phyloP scores from a whole-genome alignment of 1,284 basidiomycete genomes.

The Leccinum solheimii region DNA sequence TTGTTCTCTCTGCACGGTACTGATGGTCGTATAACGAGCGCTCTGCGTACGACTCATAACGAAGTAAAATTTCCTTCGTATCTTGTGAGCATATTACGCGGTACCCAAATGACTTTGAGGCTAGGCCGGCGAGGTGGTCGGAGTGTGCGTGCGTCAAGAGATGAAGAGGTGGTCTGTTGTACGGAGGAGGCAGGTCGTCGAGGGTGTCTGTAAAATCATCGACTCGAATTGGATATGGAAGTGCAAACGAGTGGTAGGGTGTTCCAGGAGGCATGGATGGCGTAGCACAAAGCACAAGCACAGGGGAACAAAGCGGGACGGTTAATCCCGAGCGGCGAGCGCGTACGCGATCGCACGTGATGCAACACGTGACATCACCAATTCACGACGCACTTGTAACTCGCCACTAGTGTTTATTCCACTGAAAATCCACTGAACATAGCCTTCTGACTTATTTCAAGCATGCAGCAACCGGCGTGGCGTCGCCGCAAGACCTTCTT shows the following conservation, averaged over 20 bases:
- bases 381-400: too few species aligned
- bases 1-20: constrained; percentile 49
- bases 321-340: too few species aligned
- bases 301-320: too few species aligned
- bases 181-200: constrained; percentile 32
- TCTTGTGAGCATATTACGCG: constrained; percentile 75
- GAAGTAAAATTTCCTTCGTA: constrained; percentile 80
- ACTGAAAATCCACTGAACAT: too few species aligned
- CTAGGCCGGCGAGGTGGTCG: constrained; percentile 74
- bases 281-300: neutral
- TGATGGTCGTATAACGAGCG: constrained; percentile 56
- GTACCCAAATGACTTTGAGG: constrained; percentile 66
- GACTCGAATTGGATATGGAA: constrained; percentile 76
- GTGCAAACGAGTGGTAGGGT: constrained; percentile 64
- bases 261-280: constrained; percentile 65
- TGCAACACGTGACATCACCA: neutral
- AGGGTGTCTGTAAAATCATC: constrained; percentile 65
- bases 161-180: constrained; percentile 58
- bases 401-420: too few species aligned
- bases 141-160: constrained; percentile 84
- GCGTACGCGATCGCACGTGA: neutral
- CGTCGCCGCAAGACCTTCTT: too few species aligned
- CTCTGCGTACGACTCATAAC: constrained; percentile 69
- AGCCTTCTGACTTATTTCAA: neutral
- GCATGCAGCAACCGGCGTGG: neutral